These are phyloP conservation scores for Thraustochytrium sp. DNA, from an alignment of 352 stramenopile genomes.

Conservation along the genomic window DNA sequence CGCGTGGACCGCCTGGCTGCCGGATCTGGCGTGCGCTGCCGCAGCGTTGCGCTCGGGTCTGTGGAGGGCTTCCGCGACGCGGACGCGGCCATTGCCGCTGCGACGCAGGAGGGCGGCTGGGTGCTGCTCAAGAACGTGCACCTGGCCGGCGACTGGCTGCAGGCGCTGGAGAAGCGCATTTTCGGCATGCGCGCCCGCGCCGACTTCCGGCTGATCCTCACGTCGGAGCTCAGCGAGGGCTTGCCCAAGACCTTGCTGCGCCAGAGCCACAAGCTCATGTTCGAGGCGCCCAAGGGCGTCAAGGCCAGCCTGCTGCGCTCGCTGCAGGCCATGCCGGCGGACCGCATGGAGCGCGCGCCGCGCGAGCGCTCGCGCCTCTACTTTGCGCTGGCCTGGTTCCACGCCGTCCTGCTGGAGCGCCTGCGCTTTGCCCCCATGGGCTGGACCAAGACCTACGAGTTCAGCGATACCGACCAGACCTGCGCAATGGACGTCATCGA, in stretches of 20 bases:
- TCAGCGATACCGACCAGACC: slow-evolving; percentile 94
- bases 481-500: slow-evolving; percentile 96
- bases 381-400: slow-evolving; percentile 93
- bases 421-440: slow-evolving; percentile 93
- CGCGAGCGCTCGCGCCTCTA: slow-evolving; percentile 86
- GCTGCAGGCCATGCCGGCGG: slow-evolving; percentile 80
- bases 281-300: slow-evolving; percentile 94
- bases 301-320: slow-evolving; percentile 93
- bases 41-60: slow-evolving; percentile 96
- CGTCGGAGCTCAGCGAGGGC: slow-evolving; percentile 90
- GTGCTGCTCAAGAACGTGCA: slow-evolving; percentile 98
- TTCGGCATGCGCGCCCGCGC: slow-evolving; percentile 63
- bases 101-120: slow-evolving; percentile 92
- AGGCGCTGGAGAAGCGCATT: slow-evolving; percentile 93
- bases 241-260: slow-evolving; percentile 92
- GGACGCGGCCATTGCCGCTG: slow-evolving; percentile 85
- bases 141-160: slow-evolving; percentile 94
- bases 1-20: slow-evolving; percentile 90
- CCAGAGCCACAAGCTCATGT: slow-evolving; percentile 93
- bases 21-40: slow-evolving; percentile 81
- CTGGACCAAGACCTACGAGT: slow-evolving; percentile 97
- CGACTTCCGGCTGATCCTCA: slow-evolving; percentile 87
- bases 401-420: slow-evolving; percentile 96
- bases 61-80: slow-evolving; percentile 89
- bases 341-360: slow-evolving; percentile 79